phyloP scores from a whole-genome alignment of 73 alveolate species.

The Halteria grandinella region DNA sequence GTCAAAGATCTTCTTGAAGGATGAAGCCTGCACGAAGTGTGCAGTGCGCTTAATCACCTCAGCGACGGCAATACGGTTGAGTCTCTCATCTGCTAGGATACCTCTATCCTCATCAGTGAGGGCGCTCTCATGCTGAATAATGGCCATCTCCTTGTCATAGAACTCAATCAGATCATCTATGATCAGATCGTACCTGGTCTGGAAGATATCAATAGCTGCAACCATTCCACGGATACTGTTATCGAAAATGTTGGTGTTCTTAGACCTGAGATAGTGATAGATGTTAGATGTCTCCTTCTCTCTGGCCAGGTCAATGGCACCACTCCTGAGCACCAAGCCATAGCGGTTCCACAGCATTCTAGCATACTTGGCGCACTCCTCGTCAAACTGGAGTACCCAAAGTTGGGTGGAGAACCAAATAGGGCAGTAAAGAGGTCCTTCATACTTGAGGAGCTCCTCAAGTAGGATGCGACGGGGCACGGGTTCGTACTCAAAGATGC shows the following conservation, averaged over 20 bases:
- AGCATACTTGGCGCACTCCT: slow-evolving; percentile 33
- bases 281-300: slow-evolving; percentile 17
- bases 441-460: slow-evolving; percentile 28
- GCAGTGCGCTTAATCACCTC: slow-evolving; percentile 20
- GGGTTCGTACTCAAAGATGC: slow-evolving; percentile 64
- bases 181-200: slow-evolving; percentile 10
- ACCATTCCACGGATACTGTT: slow-evolving; percentile 14
- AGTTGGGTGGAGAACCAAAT: slow-evolving; percentile 58
- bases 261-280: slow-evolving; percentile 25
- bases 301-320: neutral
- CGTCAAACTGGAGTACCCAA: slow-evolving; percentile 65
- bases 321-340: slow-evolving; percentile 46
- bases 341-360: slow-evolving; percentile 58
- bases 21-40: slow-evolving; percentile 18
- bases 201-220: slow-evolving; percentile 46
- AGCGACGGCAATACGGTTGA: slow-evolving; percentile 51
- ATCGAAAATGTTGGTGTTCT: slow-evolving; percentile 48
- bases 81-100: slow-evolving; percentile 25
- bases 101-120: neutral
- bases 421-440: slow-evolving; percentile 31
- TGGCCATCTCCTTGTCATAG: slow-evolving; percentile 38
- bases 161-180: slow-evolving; percentile 46
- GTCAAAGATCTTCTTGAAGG: slow-evolving; percentile 29
- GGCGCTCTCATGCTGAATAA: slow-evolving; percentile 9
- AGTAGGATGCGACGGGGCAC: slow-evolving; percentile 49